Evolutionary conservation across 1,284 basidiomycete species (phyloP), one percentile per base, ranked within the genome.

Genomic region (Heterobasidion occidentale): DNA sequence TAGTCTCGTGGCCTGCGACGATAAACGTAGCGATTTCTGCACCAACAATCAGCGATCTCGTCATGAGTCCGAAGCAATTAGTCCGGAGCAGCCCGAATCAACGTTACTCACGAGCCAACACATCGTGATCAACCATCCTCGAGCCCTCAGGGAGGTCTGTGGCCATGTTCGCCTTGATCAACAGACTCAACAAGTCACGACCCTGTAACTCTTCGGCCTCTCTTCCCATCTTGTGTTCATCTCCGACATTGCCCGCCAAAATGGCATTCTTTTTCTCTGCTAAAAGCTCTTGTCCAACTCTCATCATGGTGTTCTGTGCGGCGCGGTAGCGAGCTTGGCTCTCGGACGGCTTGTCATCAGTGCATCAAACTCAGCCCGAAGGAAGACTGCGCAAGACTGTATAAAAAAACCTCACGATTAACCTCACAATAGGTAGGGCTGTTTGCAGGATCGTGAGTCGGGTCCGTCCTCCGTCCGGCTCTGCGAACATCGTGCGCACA

Each of bases 1-100:
- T 74, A 0, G 91, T 93, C 66, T 92, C 90, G 67, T 92, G 87
- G 0, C 90, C 90, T 5, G 84, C 83, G 4, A 81, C 73, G 2
- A 87, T 65, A 61, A 42, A 46, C 17, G 33, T 35, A 36, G 35
- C 0, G 27, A 47, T 38, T n/a, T 51, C 35, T 38, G n/a, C 19
- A 48, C 33, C 15, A n/a, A 38, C 14, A 36, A 17, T 15, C 9
- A 51, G 7, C 2, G 36, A 11, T 19, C 6, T 27, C 27, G 27
- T 27, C 27, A 27, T 27, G 27, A 27, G 27, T 27, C 27, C 27
- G 14, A 46, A 9, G 8, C 45, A 46, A n/a, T 46, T 5, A 46
- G 17, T 8, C 9, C 20, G 20, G 11, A 27, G 27, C 27, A 36
- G 35, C 11, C n/a, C 11, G 38, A 42, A 20, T 19, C 48, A 52